Base-by-base conservation (phyloP, 2,329 filamentous ascomycete genomes). In the Geosmithia morbida region DNA sequence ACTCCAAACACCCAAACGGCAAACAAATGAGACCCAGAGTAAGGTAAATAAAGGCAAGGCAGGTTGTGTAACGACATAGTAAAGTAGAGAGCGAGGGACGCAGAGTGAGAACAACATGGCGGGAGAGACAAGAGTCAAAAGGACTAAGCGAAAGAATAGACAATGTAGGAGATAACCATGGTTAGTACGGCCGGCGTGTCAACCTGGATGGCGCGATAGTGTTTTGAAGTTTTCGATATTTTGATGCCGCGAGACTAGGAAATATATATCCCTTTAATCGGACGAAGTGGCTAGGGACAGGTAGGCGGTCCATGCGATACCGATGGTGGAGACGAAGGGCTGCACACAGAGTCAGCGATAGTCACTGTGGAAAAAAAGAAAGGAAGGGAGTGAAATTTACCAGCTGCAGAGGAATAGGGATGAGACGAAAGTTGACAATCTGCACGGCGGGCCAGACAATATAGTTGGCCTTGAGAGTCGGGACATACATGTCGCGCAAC, bases 281-380 rank as follows among this genome's bases (percentile, higher is more conserved):
- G 87, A 73, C 5, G 88, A 83, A 66, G 97, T 97, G 51, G 84
- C 86, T 46, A 98, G 75, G 2, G 89, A 96, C 11, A 98, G 78
- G 64, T 96, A 98, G 18, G 89, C 90, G 11, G 92, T 97, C 92
- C 90, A 97, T 33, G 88, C 88, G 57, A 97, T 97, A 73, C 90
- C 90, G 48, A 98, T 68, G 8, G 87, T 94, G 16, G 90, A 96
- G 8, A 96, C 90, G 61, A 98, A 97, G 1, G 90, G 90, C 89
- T 95, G 33, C 2, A 41, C 7, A n/a, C 2, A 37, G 10, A 17
- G 41, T 57, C 48, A 57, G 51, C 16, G 22, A 5, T 26, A 26
- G 22, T 8, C 6, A 13, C 11, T 37, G 33, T 37, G 3, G 13
- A 37, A 3, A 17, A n/a, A 40, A 40, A 14, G 4, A 46, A 2